Evolutionary conservation across 768 basidiomycete genomes (phyloP).

Genomic region (Pleurotus ostreatus): DNA sequence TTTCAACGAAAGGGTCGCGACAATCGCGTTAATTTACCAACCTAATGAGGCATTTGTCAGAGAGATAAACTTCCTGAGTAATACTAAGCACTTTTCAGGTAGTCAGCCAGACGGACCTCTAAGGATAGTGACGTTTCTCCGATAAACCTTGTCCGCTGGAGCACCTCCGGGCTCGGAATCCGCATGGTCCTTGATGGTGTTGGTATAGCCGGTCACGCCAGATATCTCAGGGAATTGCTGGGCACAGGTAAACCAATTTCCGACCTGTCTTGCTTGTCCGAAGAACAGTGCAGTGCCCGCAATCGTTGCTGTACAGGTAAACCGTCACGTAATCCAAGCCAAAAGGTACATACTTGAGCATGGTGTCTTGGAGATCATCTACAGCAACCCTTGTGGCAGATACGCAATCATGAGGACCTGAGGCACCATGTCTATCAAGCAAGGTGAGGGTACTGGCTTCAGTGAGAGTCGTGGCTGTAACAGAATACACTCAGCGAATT

Average conservation of each 20-base stretch:
- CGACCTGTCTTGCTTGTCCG: slow-evolving; percentile 3
- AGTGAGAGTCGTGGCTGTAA: slow-evolving; percentile 86
- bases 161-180: not conserved
- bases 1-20: not conserved
- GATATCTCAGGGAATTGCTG: not conserved
- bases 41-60: not conserved
- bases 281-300: slow-evolving; percentile 5
- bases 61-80: too few species aligned
- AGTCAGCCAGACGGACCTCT: not conserved
- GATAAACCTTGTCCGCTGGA: not conserved
- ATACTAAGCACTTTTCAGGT: too few species aligned
- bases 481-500: not conserved
- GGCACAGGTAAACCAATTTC: slow-evolving; percentile 2
- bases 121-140: not conserved
- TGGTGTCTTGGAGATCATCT: not conserved
- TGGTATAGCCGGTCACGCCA: not conserved
- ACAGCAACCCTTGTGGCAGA: not conserved
- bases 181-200: not conserved
- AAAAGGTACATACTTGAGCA: not conserved
- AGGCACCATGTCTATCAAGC: not conserved
- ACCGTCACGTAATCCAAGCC: not conserved
- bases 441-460: slow-evolving; percentile 66
- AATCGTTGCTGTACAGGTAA: slow-evolving; percentile 24
- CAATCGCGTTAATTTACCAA: not conserved
- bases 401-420: not conserved